Evolutionary conservation across 2,329 filamentous ascomycete species (phyloP).

Genomic region (Cladophialophora exuberans): DNA sequence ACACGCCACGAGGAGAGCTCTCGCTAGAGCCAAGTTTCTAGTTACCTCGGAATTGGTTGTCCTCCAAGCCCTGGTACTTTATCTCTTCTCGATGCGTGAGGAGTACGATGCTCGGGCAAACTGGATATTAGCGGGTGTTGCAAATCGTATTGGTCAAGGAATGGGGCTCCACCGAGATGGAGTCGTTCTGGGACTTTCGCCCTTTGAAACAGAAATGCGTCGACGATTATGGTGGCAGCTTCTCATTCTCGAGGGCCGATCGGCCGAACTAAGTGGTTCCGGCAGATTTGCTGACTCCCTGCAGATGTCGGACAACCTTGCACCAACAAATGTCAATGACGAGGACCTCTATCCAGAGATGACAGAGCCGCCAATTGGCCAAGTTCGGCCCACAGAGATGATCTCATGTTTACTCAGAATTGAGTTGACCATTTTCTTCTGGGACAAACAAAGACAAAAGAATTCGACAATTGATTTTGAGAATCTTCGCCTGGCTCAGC

Average conservation of each 20-base stretch:
- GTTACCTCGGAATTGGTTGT: constrained; percentile 64
- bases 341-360: constrained; percentile 54
- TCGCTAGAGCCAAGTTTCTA: constrained; percentile 65
- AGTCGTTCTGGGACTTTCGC: constrained; percentile 49
- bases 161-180: constrained; percentile 50
- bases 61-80: constrained; percentile 65
- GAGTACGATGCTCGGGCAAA: constrained; percentile 48
- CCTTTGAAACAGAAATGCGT: constrained; percentile 54
- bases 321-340: constrained; percentile 58
- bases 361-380: constrained; percentile 50
- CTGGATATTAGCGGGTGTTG: constrained; percentile 48
- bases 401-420: constrained; percentile 64
- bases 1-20: constrained; percentile 64
- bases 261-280: constrained; percentile 38
- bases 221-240: constrained; percentile 44
- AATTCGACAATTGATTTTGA: constrained; percentile 12
- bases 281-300: constrained; percentile 27
- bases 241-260: constrained; percentile 51
- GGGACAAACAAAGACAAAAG: constrained; percentile 24
- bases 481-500: constrained; percentile 20
- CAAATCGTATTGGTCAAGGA: constrained; percentile 45
- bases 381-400: constrained; percentile 59
- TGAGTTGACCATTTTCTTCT: constrained; percentile 61
- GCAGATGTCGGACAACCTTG: constrained; percentile 45
- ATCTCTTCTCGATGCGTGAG: constrained; percentile 59